phyloP scores from a whole-genome alignment of 805 yeast genomes.

The Wickerhamiella sergipiensis region DNA sequence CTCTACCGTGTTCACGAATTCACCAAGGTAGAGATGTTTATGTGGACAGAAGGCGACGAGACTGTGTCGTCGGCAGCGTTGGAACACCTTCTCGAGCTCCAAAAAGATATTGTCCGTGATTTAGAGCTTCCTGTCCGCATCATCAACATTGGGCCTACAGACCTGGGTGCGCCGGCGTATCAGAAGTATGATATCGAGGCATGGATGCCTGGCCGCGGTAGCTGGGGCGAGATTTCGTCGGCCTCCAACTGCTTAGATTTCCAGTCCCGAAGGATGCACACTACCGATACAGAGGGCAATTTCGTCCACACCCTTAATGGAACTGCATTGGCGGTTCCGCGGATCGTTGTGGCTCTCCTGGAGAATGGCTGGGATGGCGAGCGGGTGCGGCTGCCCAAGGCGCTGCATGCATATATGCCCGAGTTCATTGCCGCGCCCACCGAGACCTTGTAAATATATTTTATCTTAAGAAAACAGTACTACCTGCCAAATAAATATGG shows the following conservation, averaged over 20 bases:
- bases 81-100: constrained; percentile 48
- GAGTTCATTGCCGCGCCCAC: background rate
- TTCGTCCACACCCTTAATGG: constrained; percentile 83
- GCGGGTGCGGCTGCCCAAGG: constrained; percentile 14
- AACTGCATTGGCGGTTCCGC: constrained; percentile 89
- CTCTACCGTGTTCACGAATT: constrained; percentile 92
- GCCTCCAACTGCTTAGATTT: constrained; percentile 86
- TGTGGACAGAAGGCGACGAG: constrained; percentile 36
- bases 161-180: constrained; percentile 86
- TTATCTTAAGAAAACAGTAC: background rate
- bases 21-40: constrained; percentile 84
- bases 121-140: constrained; percentile 74
- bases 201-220: constrained; percentile 94
- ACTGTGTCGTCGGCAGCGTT: constrained; percentile 21
- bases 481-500: too few species aligned
- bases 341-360: constrained; percentile 77
- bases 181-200: constrained; percentile 90
- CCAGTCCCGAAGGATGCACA: constrained; percentile 72
- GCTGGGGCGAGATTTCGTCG: constrained; percentile 87
- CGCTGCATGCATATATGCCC: constrained; percentile 8
- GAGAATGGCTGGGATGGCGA: constrained; percentile 51
- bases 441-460: background rate
- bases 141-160: constrained; percentile 78
- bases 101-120: constrained; percentile 45
- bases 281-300: constrained; percentile 27